Evolutionary conservation across 2,329 filamentous ascomycete species (phyloP).

Genomic region (Pseudomassariella vexata): DNA sequence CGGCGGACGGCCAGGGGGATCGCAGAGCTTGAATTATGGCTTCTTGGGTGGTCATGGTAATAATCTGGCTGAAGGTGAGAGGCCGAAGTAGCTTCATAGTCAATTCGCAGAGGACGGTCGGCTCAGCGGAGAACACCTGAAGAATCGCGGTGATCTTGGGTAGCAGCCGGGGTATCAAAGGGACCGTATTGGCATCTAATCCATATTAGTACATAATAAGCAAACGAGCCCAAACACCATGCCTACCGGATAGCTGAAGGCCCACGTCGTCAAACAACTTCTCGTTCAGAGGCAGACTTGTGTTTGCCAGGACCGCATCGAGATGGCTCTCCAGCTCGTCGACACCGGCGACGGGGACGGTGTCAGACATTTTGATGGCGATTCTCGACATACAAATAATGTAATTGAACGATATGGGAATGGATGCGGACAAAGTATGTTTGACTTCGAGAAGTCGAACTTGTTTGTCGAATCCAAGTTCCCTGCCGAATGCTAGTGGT

Average conservation of each 20-base stretch:
- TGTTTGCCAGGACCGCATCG: conserved; percentile 38
- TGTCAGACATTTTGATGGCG: conserved; percentile 33
- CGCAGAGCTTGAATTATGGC: conserved; percentile 45
- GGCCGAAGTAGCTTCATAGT: conserved; percentile 51
- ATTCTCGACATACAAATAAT: conserved; percentile 26
- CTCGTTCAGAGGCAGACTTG: conserved; percentile 34
- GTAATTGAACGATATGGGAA: too few relatives aligned
- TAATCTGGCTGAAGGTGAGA: conserved; percentile 43
- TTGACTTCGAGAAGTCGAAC: too few relatives aligned
- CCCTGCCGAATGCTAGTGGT: too few relatives aligned
- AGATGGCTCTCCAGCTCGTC: conserved; percentile 51
- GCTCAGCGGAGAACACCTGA: conserved; percentile 43
- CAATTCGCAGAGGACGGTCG: conserved; percentile 43
- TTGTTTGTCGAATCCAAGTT: too few relatives aligned
- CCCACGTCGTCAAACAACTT: conserved; percentile 55
- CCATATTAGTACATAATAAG: background rate
- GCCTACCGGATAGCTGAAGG: conserved; percentile 49
- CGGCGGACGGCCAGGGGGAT: conserved; percentile 49
- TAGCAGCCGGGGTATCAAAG: conserved; percentile 47
- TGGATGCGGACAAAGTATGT: too few relatives aligned
- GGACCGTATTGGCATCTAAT: conserved; percentile 44
- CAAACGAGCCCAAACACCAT: background rate
- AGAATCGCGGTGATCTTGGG: conserved; percentile 49
- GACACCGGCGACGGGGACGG: conserved; percentile 43
- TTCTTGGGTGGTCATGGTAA: conserved; percentile 45